Evolutionary conservation across 2,329 filamentous ascomycete species (phyloP), one percentile per base, ranked within the genome.

Genomic region (Amauroascus verrucosus): DNA sequence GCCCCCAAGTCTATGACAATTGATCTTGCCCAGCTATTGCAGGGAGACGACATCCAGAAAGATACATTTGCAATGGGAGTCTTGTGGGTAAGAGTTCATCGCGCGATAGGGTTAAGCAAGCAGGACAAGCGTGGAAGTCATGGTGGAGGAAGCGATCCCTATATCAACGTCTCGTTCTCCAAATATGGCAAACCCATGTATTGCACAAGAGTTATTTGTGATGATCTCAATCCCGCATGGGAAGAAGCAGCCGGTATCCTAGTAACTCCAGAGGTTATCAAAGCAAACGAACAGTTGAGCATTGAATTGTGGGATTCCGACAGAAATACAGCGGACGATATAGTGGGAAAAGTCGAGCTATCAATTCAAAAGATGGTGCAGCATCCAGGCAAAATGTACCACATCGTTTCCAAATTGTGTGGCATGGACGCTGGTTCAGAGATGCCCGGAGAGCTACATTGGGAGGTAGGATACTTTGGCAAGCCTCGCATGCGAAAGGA

Each of bases 141-240:
- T 50, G 86, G 88, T 16, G 91, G 93, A 32, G 91, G 91, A 43
- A 94, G 87, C 48, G 93, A 98, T 61, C 89, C 91, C 0, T 97
- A 97, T 68, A 94, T 97, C 65, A 96, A 91, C 30, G 78, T 97
- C 33, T 85, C 86, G 38, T 97, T 94, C 75, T 94, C 88, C 63
- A 96, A 97, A 68, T 97, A 96, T 62, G 87, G 86, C 54, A 98
- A 98, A 72, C 91, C 91, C 1, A 94, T 95, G 80, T 97, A 95
- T 70, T 96, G 90, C 69, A 97, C 93, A 1, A 83, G 93, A 46
- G 90, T 97, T 49, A 96, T 97, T 58, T 88, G 91, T 50, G 91
- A 97, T 64, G 86, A 96, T 60, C 77, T 95, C 52, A 95, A 97
- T 63, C 93, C 93, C 0, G 77, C 95, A 3, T 97, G 94, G 75